phyloP scores from a whole-genome alignment of 2,329 filamentous ascomycete species.

The Fusarium aywerte region DNA sequence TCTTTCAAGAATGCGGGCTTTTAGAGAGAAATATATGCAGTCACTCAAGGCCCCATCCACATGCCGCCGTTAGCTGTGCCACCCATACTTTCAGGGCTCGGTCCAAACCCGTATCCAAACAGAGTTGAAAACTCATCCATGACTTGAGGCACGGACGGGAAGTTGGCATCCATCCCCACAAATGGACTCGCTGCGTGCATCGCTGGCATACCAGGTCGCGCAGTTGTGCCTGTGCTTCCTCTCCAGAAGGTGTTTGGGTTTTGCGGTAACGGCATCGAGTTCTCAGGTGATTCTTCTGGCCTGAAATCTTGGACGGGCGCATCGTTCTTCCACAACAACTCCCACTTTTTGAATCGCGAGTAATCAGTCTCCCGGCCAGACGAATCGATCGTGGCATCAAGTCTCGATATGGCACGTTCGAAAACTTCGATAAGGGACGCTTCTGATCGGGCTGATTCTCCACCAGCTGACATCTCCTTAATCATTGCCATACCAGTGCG shows the following conservation, averaged over 20 bases:
- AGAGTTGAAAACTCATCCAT: slow-evolving; percentile 53
- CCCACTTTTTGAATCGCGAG: slow-evolving; percentile 63
- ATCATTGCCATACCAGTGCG: slow-evolving; percentile 62
- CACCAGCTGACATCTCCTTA: slow-evolving; percentile 63
- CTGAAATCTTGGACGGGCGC: slow-evolving; percentile 43
- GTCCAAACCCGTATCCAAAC: slow-evolving; percentile 48
- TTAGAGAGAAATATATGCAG: not conserved
- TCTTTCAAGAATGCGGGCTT: slow-evolving; percentile 1
- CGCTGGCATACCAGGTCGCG: slow-evolving; percentile 41
- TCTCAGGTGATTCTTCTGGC: slow-evolving; percentile 42
- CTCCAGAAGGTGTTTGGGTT: slow-evolving; percentile 42
- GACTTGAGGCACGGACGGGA: slow-evolving; percentile 54
- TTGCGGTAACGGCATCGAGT: slow-evolving; percentile 39
- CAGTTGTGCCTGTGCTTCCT: slow-evolving; percentile 31
- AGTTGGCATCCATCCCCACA: slow-evolving; percentile 52
- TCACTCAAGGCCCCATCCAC: slow-evolving; percentile 46
- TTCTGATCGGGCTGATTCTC: slow-evolving; percentile 63
- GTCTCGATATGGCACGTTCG: slow-evolving; percentile 58
- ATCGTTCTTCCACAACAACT: slow-evolving; percentile 60
- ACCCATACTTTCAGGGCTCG: slow-evolving; percentile 46
- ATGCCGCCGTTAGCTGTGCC: slow-evolving; percentile 41
- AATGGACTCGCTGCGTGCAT: slow-evolving; percentile 50
- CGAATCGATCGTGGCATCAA: slow-evolving; percentile 56
- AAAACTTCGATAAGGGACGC: slow-evolving; percentile 64
- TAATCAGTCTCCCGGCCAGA: slow-evolving; percentile 59